Conservation (phyloP, 2,329 filamentous ascomycete genomes). For the Didymella arachidicola region DNA sequence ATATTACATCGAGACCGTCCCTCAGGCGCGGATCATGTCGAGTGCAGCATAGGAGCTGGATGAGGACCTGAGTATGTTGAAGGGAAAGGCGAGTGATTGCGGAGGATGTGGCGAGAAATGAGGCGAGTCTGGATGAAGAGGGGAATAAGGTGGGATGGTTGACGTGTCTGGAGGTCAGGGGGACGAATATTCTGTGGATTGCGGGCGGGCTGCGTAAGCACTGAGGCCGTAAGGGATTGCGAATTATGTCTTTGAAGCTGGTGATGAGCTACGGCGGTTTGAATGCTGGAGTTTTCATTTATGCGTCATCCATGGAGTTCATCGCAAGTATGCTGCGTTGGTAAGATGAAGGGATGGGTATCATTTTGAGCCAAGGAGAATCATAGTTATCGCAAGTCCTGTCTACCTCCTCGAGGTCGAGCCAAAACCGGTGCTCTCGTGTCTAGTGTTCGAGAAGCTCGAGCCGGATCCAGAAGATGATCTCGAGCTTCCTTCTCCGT, state of each 20-base stretch:
- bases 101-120: not conserved
- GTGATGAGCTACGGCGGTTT: not conserved
- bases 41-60: not conserved
- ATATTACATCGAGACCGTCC: not conserved
- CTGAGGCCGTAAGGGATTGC: not conserved
- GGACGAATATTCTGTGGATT: slow-evolving; percentile 44
- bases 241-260: not conserved
- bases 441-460: slow-evolving; percentile 58
- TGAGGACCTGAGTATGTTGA: not conserved
- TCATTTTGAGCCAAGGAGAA: slow-evolving; percentile 41
- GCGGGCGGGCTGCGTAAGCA: not conserved
- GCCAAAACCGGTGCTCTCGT: slow-evolving; percentile 77
- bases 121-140: not conserved
- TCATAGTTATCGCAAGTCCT: not conserved
- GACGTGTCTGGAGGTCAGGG: slow-evolving; percentile 43
- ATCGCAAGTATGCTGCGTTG: not conserved
- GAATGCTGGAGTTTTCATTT: not conserved
- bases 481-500: slow-evolving; percentile 49
- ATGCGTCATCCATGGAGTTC: not conserved
- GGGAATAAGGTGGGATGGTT: slow-evolving; percentile 40
- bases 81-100: not conserved
- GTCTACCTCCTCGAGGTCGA: slow-evolving; percentile 62
- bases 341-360: slow-evolving; percentile 30
- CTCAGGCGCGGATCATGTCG: not conserved
- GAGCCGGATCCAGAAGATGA: slow-evolving; percentile 43